These are phyloP conservation scores for Ogataea dorogensis DNA, from an alignment of 805 yeast genomes.

Conservation along the genomic window DNA sequence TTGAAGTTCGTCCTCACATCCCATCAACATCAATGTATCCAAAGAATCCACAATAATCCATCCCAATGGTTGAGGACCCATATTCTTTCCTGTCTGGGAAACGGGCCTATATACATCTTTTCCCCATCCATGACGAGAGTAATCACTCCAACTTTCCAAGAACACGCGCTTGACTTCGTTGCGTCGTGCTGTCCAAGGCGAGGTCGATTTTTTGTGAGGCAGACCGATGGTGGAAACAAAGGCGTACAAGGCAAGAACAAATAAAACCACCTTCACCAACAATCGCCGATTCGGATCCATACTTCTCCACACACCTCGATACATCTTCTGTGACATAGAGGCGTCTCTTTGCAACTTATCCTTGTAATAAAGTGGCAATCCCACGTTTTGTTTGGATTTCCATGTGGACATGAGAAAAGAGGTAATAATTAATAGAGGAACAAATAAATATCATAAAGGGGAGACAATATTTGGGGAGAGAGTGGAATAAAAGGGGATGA, in stretches of 20 bases:
- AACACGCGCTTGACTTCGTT: conserved; percentile 65
- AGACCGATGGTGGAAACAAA: conserved; percentile 8
- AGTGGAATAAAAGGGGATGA: neutral
- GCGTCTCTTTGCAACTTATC: conserved; percentile 39
- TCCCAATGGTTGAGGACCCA: conserved; percentile 82
- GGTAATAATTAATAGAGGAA: neutral
- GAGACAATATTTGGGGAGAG: conserved; percentile 1
- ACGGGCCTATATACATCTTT: conserved; percentile 73
- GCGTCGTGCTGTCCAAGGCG: conserved; percentile 49
- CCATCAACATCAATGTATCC: conserved; percentile 82
- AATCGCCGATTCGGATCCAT: conserved; percentile 30
- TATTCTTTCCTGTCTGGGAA: conserved; percentile 59
- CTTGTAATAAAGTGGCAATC: conserved; percentile 52
- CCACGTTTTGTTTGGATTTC: conserved; percentile 28
- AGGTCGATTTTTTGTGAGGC: conserved; percentile 12
- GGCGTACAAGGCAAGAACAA: conserved; percentile 34
- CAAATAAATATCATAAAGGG: conserved; percentile 1
- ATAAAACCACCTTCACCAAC: conserved; percentile 44
- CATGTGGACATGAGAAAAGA: conserved; percentile 15
- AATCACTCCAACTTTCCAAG: conserved; percentile 73
- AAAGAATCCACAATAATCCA: conserved; percentile 90
- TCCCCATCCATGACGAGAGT: conserved; percentile 80
- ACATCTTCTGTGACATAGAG: conserved; percentile 12
- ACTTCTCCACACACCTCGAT: conserved; percentile 16
- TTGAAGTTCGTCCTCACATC: conserved; percentile 55